Evolutionary conservation across 164 flowering plant genomes (phyloP), one percentile per base, ranked within the genome.

Genomic region (Warburgia ugandensis): DNA sequence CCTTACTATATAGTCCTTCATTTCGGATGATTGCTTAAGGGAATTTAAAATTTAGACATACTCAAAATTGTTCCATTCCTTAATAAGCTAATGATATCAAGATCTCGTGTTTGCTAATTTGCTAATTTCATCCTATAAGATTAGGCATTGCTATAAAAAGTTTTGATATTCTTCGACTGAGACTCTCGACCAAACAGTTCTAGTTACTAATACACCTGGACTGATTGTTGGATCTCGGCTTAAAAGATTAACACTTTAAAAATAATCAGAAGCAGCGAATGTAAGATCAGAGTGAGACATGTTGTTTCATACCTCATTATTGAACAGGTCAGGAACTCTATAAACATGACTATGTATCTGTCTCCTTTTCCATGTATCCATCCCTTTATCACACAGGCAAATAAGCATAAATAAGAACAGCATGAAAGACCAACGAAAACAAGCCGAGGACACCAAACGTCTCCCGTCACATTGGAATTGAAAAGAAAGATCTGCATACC

Each of bases 301-400:
- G 17, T 4, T 37, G 17, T 13, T 11, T 8, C 55, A 1, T 30
- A 87, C 96, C 92, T 89, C 78, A 30, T 80, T 43, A 29, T 65
- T 66, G 45, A 77, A 90, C 41, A 82, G 80, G 14, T 78, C 76
- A 0, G 97, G 94, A 45, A 66, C 72, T 42, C 97, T 73, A 56
- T 90, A 90, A 35, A 77, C 44, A 57, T 86, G 95, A 59, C 95
- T 90, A 44, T 90, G 97, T 54, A 90, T 65, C 61, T 90, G 94
- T 69, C 64, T 84, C 60, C 95, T 73, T 55, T 58, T 80, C 97
- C 95, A 90, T 54, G 65, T 23, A 67, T 79, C 89, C 85, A 86
- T 86, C 30, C 97, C 97, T 90, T 50, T 8, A 29, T 4, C 5
- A 29, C 0, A 13, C 27, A 23, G 9, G 14, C 38, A 35, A 35